Base-by-base conservation (phyloP, 225 moss, liverwort and hornwort species). In the Bryum argenteum region DNA sequence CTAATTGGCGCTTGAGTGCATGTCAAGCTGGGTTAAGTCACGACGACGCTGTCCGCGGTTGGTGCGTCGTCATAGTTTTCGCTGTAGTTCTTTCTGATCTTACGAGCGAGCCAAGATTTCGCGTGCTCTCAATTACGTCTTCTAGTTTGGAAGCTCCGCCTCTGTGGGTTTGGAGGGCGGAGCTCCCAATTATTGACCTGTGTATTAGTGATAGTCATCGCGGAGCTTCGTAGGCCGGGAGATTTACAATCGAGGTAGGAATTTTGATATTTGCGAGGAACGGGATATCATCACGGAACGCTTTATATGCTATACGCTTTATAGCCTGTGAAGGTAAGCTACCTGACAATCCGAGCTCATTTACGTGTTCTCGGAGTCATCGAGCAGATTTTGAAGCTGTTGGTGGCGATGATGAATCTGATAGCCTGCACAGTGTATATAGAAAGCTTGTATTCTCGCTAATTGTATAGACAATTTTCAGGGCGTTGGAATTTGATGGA, bases 401-500 rank as follows among this genome's bases (percentile, higher is more conserved):
- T 15, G 0, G 12, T 22, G 48, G n/a, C 44, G 66, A 66, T 50
- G 38, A 48, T 58, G 33, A 17, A 48, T 58, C 44, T 54, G 7
- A 33, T 33, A 24, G 63, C 22, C n/a, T 39, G 61, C 51, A 26
- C 26, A 22, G 51, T 61, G 39, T 39, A 11, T 38, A 21, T 21
- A 33, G 33, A 33, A 33, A 33, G 0, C 7, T 33, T 6, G 0
- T 33, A 33, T 33, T 33, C 33, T 33, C 33, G 33, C 33, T 48
- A 17, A 48, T 17, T 48, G 16, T 48, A 6, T 5, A 48, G 48
- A 16, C 48, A 48, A 48, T 22, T 59, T 40, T 12, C 51, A 39
- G 59, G 60, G 51, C 28, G 11, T 45, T 47, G 20, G 56, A 73
- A 57, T 74, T 74, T 66, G 67, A 70, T 69, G 70, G 63, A 76